Conservation (phyloP, 768 basidiomycete species). For the Exidia glandulosa region DNA sequence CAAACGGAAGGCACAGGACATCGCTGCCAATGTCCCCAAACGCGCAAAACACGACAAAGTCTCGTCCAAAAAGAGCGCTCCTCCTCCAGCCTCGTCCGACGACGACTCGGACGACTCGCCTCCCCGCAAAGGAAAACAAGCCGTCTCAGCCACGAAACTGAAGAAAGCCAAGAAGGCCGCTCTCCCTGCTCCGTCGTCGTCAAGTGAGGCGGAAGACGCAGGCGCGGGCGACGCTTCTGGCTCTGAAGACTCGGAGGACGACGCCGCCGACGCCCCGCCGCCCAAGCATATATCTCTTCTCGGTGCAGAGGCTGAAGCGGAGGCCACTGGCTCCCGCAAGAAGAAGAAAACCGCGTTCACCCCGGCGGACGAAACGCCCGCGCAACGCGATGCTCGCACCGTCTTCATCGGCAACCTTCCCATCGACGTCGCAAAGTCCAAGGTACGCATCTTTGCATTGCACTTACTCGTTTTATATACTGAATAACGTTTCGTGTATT, state of each 20-base stretch:
- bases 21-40: constrained; percentile 9
- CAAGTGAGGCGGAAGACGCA: too few relatives aligned
- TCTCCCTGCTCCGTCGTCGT: too few relatives aligned
- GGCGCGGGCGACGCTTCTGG: too few relatives aligned
- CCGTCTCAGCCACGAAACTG: too few relatives aligned
- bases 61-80: background rate
- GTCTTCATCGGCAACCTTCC: constrained; percentile 88
- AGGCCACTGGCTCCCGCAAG: constrained; percentile 24
- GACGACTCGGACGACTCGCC: background rate
- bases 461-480: background rate
- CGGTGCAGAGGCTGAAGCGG: constrained; percentile 12
- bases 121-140: too few relatives aligned
- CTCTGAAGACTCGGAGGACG: too few relatives aligned
- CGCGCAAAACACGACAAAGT: constrained; percentile 1
- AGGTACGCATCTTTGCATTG: constrained; percentile 37
- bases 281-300: background rate
- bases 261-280: background rate
- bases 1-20: constrained; percentile 24
- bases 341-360: constrained; percentile 33
- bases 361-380: constrained; percentile 61
- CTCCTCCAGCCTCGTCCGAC: background rate
- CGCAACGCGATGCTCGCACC: constrained; percentile 68
- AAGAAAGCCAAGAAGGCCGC: too few relatives aligned
- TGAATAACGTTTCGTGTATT: background rate
- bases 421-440: constrained; percentile 61